These are phyloP conservation scores for Xylaria digitata DNA, from an alignment of 2,329 filamentous ascomycete species.

Conservation along the genomic window DNA sequence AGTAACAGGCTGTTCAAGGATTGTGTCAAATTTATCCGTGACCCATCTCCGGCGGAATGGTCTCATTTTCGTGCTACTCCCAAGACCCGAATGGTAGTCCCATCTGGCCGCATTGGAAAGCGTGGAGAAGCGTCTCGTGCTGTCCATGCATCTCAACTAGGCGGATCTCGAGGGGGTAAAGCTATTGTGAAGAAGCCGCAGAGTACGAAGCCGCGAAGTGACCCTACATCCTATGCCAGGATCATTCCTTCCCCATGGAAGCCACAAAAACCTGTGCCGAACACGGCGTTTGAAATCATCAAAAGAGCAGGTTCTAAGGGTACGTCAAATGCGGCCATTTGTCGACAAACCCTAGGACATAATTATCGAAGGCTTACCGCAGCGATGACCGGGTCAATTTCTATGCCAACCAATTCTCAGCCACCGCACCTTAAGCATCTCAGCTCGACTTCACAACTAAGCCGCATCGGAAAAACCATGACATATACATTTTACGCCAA, in stretches of 20 bases:
- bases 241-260: conserved; percentile 46
- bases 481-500: conserved; percentile 55
- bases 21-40: conserved; percentile 68
- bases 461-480: conserved; percentile 55
- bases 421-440: conserved; percentile 55
- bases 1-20: conserved; percentile 67
- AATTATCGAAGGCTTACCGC: conserved; percentile 51
- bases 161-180: conserved; percentile 36
- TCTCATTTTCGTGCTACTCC: conserved; percentile 64
- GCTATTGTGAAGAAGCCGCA: conserved; percentile 25
- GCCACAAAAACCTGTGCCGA: conserved; percentile 51
- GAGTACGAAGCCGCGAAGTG: conserved; percentile 24
- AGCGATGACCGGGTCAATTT: conserved; percentile 50
- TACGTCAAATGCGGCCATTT: conserved; percentile 50
- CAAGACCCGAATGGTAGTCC: conserved; percentile 50
- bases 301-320: conserved; percentile 48
- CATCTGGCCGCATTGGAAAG: conserved; percentile 47
- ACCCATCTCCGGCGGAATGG: conserved; percentile 68
- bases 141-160: conserved; percentile 38
- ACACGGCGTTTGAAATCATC: conserved; percentile 52
- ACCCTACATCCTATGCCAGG: conserved; percentile 25
- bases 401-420: conserved; percentile 52
- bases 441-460: conserved; percentile 53
- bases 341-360: conserved; percentile 48
- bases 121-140: conserved; percentile 47